Evolutionary conservation across 768 basidiomycete genomes (phyloP), one percentile per base, ranked within the genome.

Genomic region (Cystobasidium tubakii): DNA sequence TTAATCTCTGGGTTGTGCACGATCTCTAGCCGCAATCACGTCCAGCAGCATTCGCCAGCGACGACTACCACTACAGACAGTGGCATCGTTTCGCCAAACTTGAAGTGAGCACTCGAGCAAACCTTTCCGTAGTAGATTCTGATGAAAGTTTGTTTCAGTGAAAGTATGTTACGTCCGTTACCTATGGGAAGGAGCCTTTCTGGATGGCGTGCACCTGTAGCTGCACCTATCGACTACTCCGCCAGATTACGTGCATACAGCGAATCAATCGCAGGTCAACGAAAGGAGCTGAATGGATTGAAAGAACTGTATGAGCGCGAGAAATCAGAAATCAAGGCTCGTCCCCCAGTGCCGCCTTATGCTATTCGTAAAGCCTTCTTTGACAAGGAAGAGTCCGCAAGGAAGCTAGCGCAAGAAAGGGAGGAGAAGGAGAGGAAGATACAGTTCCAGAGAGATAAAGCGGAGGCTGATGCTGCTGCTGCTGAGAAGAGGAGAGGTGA

Each of bases 191-290:
- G 13, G 3, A 27, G 6, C 27, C 21, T 60, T 27, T 34, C 46
- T n/a, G 46, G 46, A 9, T 50, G 46, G 46, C 46, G 46, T 50
- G 46, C 46, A 9, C 46, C 46, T 9, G 46, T n/a, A 19, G 12
- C 46, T 50, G n/a, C 57, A 10, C 53, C 53, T n/a, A 27, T 60
- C 27, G 57, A 60, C 33, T 60, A 60, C 21, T 34, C 57, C 33
- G 57, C 57, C 21, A 60, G 57, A 60, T 15, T 42, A 27, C 63
- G 63, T 13, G 34, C 63, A 17, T 39, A 25, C 12, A 65, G 63
- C 34, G 36, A 65, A 27, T 65, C 63, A 4, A 29, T 65, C 3
- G 31, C 63, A 36, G 25, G 36, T 29, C 12, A 36, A 10, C 10
- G 36, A 12, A 34, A 25, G 34, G 25, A 43, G 25, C 31, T 65